A percentile compares a stretch with the other conserved stretches of the same genome.
These are phyloP conservation scores for Vickermania spadyakhi DNA, from an alignment of 208 protist genomes.

Conservation along the genomic window DNA sequence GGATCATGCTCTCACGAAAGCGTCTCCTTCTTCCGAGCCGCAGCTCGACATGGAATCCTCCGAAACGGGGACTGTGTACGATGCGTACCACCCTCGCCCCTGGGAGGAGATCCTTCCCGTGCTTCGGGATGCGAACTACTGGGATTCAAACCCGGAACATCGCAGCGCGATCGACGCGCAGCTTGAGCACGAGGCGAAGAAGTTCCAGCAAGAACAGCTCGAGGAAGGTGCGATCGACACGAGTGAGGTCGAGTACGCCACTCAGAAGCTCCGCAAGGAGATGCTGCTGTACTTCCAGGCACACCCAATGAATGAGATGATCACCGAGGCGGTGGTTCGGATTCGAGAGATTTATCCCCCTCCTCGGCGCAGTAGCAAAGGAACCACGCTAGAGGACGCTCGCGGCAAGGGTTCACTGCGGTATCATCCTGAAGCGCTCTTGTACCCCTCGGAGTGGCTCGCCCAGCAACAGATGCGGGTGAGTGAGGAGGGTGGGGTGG, in stretches of 20 bases:
- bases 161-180: constrained; percentile 36
- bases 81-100: constrained; percentile 63
- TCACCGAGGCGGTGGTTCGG: constrained; percentile 78
- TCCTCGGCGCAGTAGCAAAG: constrained; percentile 18
- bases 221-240: constrained; percentile 71
- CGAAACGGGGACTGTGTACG: too few species aligned
- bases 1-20: too few species aligned
- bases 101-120: constrained; percentile 28
- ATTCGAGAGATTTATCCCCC: constrained; percentile 39
- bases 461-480: background rate
- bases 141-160: constrained; percentile 25
- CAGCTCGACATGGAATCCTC: too few species aligned
- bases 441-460: background rate
- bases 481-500: too few species aligned
- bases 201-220: constrained; percentile 37
- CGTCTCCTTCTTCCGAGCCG: too few species aligned
- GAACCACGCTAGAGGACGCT: background rate
- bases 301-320: constrained; percentile 87
- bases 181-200: constrained; percentile 21
- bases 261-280: constrained; percentile 56
- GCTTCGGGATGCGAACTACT: constrained; percentile 67
- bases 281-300: constrained; percentile 78
- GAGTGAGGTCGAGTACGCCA: constrained; percentile 53
- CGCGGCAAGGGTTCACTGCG: background rate
- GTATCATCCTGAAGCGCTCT: background rate